Conservation (phyloP, 768 basidiomycete genomes). For the Daedalea quercina region DNA sequence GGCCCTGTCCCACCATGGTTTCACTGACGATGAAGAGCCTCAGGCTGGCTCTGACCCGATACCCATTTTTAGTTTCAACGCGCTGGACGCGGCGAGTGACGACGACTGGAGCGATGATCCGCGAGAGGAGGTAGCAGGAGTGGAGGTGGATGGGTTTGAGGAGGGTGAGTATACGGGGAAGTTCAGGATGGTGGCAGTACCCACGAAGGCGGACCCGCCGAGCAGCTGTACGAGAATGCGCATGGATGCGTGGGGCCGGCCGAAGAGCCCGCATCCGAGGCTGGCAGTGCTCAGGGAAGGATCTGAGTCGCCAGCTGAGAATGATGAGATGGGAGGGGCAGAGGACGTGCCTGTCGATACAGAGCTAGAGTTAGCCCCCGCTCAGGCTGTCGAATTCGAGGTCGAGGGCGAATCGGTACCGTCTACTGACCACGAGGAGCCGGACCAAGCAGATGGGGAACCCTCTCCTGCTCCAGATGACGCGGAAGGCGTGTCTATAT, state of each 20-base stretch:
- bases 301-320: not conserved
- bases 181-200: conserved; percentile 48
- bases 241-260: conserved; percentile 59
- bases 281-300: not conserved
- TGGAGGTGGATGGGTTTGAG: conserved; percentile 23
- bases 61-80: conserved; percentile 18
- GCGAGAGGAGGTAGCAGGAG: conserved; percentile 29
- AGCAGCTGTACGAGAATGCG: conserved; percentile 44
- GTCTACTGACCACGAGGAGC: too few species aligned
- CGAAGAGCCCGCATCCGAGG: conserved; percentile 59
- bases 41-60: not conserved
- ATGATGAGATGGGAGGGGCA: not conserved
- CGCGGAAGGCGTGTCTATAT: too few species aligned
- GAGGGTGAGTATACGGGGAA: conserved; percentile 62
- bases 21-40: not conserved
- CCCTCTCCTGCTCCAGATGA: too few species aligned
- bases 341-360: too few species aligned
- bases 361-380: too few species aligned
- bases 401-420: too few species aligned
- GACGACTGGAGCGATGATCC: conserved; percentile 18
- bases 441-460: too few species aligned
- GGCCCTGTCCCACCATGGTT: not conserved
- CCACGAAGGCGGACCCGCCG: conserved; percentile 61
- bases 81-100: conserved; percentile 2
- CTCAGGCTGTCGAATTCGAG: too few species aligned